These are phyloP conservation scores for Zygnema circumcarinatum DNA, from an alignment of 139 green algal genomes.

Conservation along the genomic window DNA sequence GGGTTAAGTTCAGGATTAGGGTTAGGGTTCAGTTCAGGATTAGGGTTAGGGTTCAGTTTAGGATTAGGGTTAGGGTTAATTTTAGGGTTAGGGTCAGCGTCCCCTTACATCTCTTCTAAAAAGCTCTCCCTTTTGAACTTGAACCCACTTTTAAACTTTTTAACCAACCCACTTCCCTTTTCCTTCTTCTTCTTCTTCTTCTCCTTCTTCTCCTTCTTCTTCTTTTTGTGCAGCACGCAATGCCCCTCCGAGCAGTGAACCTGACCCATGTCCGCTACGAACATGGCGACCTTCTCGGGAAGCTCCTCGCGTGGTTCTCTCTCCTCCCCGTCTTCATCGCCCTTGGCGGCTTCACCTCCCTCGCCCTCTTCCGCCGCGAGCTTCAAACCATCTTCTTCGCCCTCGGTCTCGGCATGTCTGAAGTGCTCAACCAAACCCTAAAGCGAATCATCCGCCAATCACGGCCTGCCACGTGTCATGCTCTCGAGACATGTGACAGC, in stretches of 20 bases:
- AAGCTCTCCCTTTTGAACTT: too few relatives aligned
- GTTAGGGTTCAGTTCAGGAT: too few relatives aligned
- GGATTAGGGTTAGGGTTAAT: background rate
- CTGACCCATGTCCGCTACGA: conserved; percentile 44
- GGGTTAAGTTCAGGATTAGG: too few relatives aligned
- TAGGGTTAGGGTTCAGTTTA: too few relatives aligned
- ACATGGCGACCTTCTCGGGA: conserved; percentile 19
- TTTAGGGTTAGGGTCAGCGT: too few relatives aligned
- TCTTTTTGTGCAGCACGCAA: background rate
- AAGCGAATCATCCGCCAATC: conserved; percentile 17
- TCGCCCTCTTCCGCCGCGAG: conserved; percentile 28
- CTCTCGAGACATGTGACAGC: conserved; percentile 43
- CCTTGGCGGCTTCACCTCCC: conserved; percentile 36
- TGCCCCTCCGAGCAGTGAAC: conserved; percentile 29
- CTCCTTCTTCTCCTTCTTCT: background rate
- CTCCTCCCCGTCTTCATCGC: conserved; percentile 47
- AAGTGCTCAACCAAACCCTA: conserved; percentile 36
- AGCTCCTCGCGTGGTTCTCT: conserved; percentile 35
- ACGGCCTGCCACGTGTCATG: conserved; percentile 29
- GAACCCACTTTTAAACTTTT: background rate
- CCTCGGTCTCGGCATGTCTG: conserved; percentile 14
- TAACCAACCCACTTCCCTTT: background rate
- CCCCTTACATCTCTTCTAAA: too few relatives aligned
- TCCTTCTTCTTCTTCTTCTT: background rate
- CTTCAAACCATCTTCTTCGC: conserved; percentile 52